These are phyloP conservation scores for Xylaria flabelliformis DNA, from an alignment of 495 filamentous ascomycete species.

Conservation along the genomic window DNA sequence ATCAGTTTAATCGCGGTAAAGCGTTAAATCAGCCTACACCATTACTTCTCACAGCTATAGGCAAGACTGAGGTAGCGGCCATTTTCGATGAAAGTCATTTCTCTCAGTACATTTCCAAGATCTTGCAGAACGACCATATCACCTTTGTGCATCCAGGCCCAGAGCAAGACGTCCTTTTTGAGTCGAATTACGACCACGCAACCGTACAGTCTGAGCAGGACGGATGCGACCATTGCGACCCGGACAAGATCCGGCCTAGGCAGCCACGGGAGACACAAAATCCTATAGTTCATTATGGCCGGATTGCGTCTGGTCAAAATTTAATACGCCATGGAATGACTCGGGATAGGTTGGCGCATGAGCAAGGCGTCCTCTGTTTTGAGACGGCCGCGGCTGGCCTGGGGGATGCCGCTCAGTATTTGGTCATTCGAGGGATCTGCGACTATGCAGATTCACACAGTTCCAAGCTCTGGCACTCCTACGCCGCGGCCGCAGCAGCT, in stretches of 20 bases:
- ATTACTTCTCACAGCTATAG: background rate
- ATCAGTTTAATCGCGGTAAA: background rate
- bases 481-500: constrained; percentile 40
- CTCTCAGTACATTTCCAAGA: background rate
- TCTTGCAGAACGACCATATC: background rate
- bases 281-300: constrained; percentile 38
- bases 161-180: constrained; percentile 14
- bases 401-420: constrained; percentile 32
- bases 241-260: background rate
- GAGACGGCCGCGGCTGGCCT: constrained; percentile 46
- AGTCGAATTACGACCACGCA: background rate
- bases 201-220: background rate
- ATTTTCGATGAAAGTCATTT: constrained; percentile 6
- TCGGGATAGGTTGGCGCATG: constrained; percentile 18
- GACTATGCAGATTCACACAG: constrained; percentile 48
- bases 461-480: constrained; percentile 41
- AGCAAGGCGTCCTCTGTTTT: constrained; percentile 40
- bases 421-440: constrained; percentile 44
- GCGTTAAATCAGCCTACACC: background rate
- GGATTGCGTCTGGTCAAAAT: constrained; percentile 36
- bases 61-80: background rate
- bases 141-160: constrained; percentile 8
- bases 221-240: constrained; percentile 7
- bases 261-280: background rate
- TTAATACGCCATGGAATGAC: constrained; percentile 27